These are phyloP conservation scores for Debaryomyces psychrophilus DNA, from an alignment of 1,139 yeast genomes.

Conservation along the genomic window DNA sequence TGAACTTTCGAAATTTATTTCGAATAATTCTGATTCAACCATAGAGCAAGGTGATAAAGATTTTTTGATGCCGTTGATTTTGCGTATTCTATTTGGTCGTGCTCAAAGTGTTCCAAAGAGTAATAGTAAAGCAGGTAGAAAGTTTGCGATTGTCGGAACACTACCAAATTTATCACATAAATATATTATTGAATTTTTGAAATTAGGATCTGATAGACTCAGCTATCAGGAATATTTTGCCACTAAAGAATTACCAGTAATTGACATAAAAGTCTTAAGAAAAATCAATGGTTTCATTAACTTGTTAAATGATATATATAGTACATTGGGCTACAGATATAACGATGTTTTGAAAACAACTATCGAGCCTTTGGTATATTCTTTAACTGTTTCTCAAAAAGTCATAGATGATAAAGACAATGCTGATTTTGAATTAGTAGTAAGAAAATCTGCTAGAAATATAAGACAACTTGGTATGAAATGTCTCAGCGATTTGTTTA, in stretches of 20 bases:
- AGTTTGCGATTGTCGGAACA: conserved; percentile 73
- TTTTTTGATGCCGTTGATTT: conserved; percentile 67
- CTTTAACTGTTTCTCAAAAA: conserved; percentile 59
- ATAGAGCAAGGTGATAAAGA: conserved; percentile 65
- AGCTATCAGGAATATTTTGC: conserved; percentile 42
- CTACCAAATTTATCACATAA: conserved; percentile 63
- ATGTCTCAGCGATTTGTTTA: conserved; percentile 56
- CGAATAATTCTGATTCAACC: conserved; percentile 50
- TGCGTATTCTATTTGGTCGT: conserved; percentile 84
- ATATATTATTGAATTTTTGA: conserved; percentile 60
- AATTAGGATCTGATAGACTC: conserved; percentile 63
- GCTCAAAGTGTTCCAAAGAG: conserved; percentile 63
- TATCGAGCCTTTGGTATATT: conserved; percentile 62
- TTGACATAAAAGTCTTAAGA: conserved; percentile 39
- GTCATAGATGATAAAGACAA: conserved; percentile 29
- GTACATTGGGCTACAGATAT: conserved; percentile 63
- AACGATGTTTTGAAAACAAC: conserved; percentile 53
- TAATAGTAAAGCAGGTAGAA: conserved; percentile 73
- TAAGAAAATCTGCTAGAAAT: conserved; percentile 51
- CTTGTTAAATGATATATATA: conserved; percentile 64
- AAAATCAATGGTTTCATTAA: conserved; percentile 73
- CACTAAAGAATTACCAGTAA: conserved; percentile 18
- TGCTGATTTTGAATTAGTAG: conserved; percentile 25
- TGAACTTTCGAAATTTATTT: conserved; percentile 69
- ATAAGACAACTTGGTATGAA: conserved; percentile 66